Evolutionary conservation across 2,329 filamentous ascomycete species (phyloP), one percentile per base, ranked within the genome.

Genomic region (Fusarium dimerum): DNA sequence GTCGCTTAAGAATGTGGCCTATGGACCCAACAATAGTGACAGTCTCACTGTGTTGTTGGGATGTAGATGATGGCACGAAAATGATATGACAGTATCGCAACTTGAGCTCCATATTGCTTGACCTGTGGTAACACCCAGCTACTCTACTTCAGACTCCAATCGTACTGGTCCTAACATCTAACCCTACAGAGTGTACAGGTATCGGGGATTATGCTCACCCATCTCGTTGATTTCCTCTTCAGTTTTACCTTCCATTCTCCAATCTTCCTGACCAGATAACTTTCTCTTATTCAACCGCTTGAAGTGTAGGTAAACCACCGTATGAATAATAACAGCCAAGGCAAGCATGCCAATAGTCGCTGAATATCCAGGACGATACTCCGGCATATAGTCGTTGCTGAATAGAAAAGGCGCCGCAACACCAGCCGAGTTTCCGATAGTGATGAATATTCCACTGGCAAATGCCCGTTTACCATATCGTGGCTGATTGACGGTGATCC

Each of bases 391-490:
- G 8, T 43, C 29, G 47, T 48, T 43, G 2, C 47, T 48, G 40
- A 48, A 48, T 18, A 48, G 47, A 9, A 48, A 48, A 3, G 47
- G 47, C 6, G 47, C 40, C 5, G 47, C 47, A 38, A 48, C 47
- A 30, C 47, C 47, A 13, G 47, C 47, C 26, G 47, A 48, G 40
- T 48, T 48, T 15, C 30, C 47, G 38, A 48, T 48, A 18, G 47
- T 48, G 15, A 48, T 48, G 32, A 48, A 48, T 13, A 48, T 48
- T 6, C 47, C 47, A 43, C 47, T 48, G 11, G 47, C 47, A 32
- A 48, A 48, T 13, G 47, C 47, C 26, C 47, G 47, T 30, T 48
- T 48, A 16, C 47, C 47, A 38, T 48, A 48, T 7, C 47, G 47
- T 9, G 47, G 47, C 29, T 48, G 47, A 10, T 48, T 48, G 4